Base-by-base conservation (phyloP, 2,329 filamentous ascomycete genomes). In the Seiridium unicorne region DNA sequence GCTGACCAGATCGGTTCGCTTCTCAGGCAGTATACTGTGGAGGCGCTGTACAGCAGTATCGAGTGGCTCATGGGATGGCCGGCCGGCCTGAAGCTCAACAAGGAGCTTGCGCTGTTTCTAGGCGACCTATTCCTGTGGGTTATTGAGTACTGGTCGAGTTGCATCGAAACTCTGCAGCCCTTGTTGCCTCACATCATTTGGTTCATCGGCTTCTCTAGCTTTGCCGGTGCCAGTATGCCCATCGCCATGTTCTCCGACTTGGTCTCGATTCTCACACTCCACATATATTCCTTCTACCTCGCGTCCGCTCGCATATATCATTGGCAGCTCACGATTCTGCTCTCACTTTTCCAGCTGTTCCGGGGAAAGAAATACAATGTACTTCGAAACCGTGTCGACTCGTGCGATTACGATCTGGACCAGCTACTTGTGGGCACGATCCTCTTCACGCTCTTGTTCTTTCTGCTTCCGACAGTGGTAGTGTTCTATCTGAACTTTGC, bases 401-500 rank as follows among this genome's bases (percentile, higher is more conserved):
- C 93, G 51, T 99, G 95, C 81, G 95, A 98, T 77, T 99, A 99
- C 77, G 95, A 98, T 72, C 85, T 99, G 32, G 95, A 99, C 72
- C 96, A 99, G 76, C 85, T 99, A 3, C 87, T 99, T 5, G 88
- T 99, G 6, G 95, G 95, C 62, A 99, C 95, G 1, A 98, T 99
- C 61, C 81, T 99, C 26, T 99, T 99, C 72, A 98, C 95, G 0
- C 81, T 99, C 6, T 84, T 99, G 1, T 96, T 96, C 77, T 99
- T 98, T 74, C 82, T 99, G 13, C 81, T 99, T 3, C 95, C 95
- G 0, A 99, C 95, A 0, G 93, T 99, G 32, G 87, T 94, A 57
- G 95, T 99, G 48, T 99, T 98, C 73, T 99, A 99, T 71, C 82
- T 97, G 61, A 97, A 96, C 47, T 99, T 99, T 77, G 94, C 96